Evolutionary conservation across 148 eudicot genomes (phyloP).

Genomic region (Fallopia convolvulus): DNA sequence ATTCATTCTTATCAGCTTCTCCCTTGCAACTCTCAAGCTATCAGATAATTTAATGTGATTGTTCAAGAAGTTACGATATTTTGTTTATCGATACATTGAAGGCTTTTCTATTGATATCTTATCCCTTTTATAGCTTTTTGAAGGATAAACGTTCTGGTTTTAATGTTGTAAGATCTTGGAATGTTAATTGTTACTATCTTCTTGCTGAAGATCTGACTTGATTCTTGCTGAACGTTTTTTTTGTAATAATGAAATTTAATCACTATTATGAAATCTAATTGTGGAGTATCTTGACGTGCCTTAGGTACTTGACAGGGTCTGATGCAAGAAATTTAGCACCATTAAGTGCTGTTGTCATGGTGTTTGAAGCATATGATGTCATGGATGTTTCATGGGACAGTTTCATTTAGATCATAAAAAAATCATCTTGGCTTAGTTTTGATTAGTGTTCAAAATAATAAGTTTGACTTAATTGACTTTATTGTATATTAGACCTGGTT

Average conservation of each 20-base stretch:
- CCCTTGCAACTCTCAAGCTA: too few relatives aligned
- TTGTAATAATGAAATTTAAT: too few relatives aligned
- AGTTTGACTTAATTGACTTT: not conserved
- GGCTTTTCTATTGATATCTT: too few relatives aligned
- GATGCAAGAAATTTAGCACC: not conserved
- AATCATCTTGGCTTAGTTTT: not conserved
- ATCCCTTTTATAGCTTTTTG: not conserved
- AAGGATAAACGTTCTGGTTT: not conserved
- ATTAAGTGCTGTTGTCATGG: not conserved
- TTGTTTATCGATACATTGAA: too few relatives aligned
- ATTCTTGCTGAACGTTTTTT: too few relatives aligned
- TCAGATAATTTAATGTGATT: too few relatives aligned
- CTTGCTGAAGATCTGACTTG: not conserved
- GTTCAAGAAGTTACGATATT: too few relatives aligned
- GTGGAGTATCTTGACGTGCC: not conserved
- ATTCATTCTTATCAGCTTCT: too few relatives aligned
- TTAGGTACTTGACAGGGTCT: constrained; percentile 1
- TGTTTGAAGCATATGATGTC: not conserved
- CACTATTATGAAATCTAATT: not conserved
- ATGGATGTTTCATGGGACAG: not conserved
- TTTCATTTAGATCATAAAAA: not conserved
- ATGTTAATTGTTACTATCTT: too few relatives aligned
- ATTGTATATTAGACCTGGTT: not conserved
- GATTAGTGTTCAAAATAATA: not conserved
- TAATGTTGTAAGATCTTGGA: not conserved